A percentile compares a stretch with the other conserved stretches of the same genome.
These are phyloP conservation scores for Neopestalotiopsis sp. DNA, from an alignment of 2,329 filamentous ascomycete genomes.

Conservation along the genomic window DNA sequence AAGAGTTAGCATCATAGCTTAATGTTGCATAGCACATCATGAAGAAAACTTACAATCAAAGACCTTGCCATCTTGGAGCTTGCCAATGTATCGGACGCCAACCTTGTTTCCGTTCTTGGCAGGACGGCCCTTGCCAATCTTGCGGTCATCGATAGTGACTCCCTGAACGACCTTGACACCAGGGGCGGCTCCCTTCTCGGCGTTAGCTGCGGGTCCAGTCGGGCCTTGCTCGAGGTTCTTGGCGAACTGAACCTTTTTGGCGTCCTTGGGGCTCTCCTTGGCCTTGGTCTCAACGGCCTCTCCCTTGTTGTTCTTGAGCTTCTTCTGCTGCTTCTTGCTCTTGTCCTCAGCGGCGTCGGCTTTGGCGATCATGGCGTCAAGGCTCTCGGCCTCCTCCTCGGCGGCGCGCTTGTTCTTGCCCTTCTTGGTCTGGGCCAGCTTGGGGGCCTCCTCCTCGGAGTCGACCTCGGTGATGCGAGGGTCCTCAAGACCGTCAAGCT, in stretches of 20 bases:
- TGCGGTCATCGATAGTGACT: constrained; percentile 95
- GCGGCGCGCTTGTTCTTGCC: constrained; percentile 96
- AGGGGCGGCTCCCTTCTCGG: constrained; percentile 61
- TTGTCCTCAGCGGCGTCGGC: constrained; percentile 71
- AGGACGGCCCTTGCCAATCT: constrained; percentile 80
- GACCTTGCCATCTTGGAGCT: constrained; percentile 91
- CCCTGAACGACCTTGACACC: constrained; percentile 84
- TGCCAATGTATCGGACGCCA: constrained; percentile 97
- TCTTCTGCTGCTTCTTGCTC: constrained; percentile 97
- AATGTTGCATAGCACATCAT: not conserved
- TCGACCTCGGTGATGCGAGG: constrained; percentile 86
- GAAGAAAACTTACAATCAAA: constrained; percentile 77
- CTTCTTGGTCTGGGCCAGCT: constrained; percentile 65
- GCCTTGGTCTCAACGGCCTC: constrained; percentile 70
- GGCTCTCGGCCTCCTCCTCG: constrained; percentile 69
- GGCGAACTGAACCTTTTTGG: constrained; percentile 98
- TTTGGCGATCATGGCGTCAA: constrained; percentile 88
- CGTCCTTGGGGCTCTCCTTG: constrained; percentile 59
- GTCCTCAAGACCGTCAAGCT: constrained; percentile 78
- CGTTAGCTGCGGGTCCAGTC: constrained; percentile 67
- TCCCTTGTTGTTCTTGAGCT: constrained; percentile 98
- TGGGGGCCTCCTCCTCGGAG: constrained; percentile 74
- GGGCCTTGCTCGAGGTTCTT: constrained; percentile 99
- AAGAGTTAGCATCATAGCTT: not conserved
- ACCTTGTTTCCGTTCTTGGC: constrained; percentile 92